phyloP scores from a whole-genome alignment of 169 alveolate genomes.

The Perkinsus olseni region DNA sequence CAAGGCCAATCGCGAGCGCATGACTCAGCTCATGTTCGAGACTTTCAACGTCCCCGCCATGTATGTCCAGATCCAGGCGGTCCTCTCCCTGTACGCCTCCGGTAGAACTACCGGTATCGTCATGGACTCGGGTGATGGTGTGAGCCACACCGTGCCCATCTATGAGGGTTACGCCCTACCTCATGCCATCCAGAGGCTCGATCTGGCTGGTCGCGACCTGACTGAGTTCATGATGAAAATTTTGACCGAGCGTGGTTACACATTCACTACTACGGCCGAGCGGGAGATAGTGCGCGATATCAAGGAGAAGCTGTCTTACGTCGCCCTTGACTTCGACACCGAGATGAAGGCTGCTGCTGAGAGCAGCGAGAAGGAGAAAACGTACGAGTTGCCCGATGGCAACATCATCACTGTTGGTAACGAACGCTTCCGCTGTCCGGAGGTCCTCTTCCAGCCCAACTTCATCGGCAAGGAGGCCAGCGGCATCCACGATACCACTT shows the following conservation, averaged over 20 bases:
- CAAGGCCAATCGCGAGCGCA: conserved; percentile 89
- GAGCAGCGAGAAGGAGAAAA: conserved; percentile 73
- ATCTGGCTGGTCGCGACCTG: conserved; percentile 93
- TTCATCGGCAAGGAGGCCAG: conserved; percentile 85
- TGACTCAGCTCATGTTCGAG: conserved; percentile 94
- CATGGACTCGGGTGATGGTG: conserved; percentile 98
- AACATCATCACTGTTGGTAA: conserved; percentile 83
- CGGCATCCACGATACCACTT: conserved; percentile 87
- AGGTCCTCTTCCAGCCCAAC: conserved; percentile 90
- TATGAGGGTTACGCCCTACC: conserved; percentile 98
- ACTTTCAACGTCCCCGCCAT: conserved; percentile 90
- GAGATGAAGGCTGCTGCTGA: conserved; percentile 77
- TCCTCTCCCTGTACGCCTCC: conserved; percentile 89
- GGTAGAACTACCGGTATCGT: conserved; percentile 98
- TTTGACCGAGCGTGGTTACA: conserved; percentile 82
- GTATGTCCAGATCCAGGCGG: conserved; percentile 91
- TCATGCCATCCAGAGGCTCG: conserved; percentile 84
- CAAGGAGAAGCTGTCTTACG: conserved; percentile 90
- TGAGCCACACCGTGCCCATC: conserved; percentile 96
- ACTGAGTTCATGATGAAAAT: conserved; percentile 84
- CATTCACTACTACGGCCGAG: conserved; percentile 89
- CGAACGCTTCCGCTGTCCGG: conserved; percentile 95
- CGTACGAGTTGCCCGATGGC: conserved; percentile 96
- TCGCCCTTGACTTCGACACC: conserved; percentile 77
- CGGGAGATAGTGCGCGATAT: conserved; percentile 91